phyloP scores from a whole-genome alignment of 495 filamentous ascomycete species.

The Neurospora sp. region DNA sequence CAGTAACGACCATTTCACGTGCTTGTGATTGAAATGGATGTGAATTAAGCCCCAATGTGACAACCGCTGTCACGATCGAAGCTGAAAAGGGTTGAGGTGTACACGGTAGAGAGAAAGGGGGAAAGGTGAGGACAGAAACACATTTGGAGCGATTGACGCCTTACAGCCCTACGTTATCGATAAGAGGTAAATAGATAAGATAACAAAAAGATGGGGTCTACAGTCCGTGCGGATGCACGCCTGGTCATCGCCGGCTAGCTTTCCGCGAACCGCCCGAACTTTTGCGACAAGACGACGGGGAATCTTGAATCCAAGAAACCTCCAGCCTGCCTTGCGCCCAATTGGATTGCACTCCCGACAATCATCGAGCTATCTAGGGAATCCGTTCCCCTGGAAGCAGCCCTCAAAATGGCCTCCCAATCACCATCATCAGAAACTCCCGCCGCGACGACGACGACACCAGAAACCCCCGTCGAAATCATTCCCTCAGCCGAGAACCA shows the following conservation, averaged over 20 bases:
- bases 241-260: neutral
- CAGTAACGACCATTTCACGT: neutral
- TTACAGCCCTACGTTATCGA: neutral
- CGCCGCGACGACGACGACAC: neutral
- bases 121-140: neutral
- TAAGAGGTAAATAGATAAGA: neutral
- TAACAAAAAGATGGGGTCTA: neutral
- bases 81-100: neutral
- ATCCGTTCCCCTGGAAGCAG: neutral
- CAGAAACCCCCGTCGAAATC: neutral
- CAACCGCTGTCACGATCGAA: neutral
- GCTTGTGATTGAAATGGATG: neutral
- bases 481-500: conserved; percentile 1
- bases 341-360: neutral
- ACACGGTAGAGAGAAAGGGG: neutral
- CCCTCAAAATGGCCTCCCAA: neutral
- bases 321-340: neutral
- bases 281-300: neutral
- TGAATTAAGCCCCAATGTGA: too few relatives aligned
- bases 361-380: neutral
- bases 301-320: neutral
- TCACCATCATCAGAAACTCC: neutral
- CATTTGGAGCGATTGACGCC: neutral
- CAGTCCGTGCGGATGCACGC: neutral
- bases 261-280: neutral